A percentile compares a stretch with the other conserved stretches of the same genome.
Evolutionary conservation across 179 eudicot species (phyloP).

Genomic region (Vitellaria paradoxa): DNA sequence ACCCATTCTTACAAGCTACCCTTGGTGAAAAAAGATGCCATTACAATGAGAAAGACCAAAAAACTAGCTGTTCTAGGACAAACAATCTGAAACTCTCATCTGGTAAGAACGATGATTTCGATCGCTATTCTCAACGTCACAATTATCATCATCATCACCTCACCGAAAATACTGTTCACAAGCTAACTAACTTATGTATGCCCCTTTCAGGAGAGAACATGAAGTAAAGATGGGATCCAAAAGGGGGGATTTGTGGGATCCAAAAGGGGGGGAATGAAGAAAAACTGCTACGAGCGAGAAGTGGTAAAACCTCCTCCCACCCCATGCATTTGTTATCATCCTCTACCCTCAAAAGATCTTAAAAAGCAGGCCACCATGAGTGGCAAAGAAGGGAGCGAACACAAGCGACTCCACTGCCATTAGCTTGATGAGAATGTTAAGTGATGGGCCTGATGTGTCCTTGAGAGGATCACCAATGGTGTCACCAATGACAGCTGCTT

Average conservation of each 20-base stretch:
- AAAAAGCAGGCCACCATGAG: constrained; percentile 61
- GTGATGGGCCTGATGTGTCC: constrained; percentile 68
- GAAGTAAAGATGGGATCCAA: not conserved
- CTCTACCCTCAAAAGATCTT: constrained; percentile 34
- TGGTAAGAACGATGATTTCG: not conserved
- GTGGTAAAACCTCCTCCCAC: not conserved
- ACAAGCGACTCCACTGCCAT: constrained; percentile 62
- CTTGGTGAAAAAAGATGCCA: not conserved
- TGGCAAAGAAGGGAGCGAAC: constrained; percentile 63
- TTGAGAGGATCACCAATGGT: constrained; percentile 64
- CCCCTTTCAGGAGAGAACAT: not conserved
- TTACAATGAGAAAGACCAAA: not conserved
- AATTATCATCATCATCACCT: constrained; percentile 12
- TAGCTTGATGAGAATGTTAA: constrained; percentile 60
- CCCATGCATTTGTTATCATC: not conserved
- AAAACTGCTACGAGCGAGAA: not conserved
- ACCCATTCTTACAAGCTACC: not conserved
- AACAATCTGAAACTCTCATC: not conserved
- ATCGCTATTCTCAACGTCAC: not conserved
- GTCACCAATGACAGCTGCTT: constrained; percentile 64
- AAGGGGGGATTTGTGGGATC: not conserved
- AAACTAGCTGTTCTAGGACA: no score
- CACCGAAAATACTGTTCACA: constrained; percentile 3
- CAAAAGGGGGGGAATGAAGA: not conserved
- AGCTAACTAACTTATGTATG: not conserved